Conservation (phyloP, 257 asterid species). For the Solanum clarkiae region DNA sequence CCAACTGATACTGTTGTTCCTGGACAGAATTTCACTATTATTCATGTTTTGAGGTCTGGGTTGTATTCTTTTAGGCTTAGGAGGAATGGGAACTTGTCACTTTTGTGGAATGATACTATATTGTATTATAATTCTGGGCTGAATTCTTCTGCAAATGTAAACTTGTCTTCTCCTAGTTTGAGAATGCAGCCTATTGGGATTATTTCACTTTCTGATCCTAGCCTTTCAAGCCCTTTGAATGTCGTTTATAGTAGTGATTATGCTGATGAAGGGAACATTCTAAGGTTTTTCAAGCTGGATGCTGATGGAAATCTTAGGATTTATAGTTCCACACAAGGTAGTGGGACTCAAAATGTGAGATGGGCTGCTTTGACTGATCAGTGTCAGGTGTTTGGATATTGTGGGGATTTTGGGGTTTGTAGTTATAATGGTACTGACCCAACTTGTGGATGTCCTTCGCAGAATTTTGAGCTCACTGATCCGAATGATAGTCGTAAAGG, state of each 20-base stretch:
- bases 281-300: slow-evolving; percentile 57
- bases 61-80: slow-evolving; percentile 29
- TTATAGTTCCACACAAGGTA: slow-evolving; percentile 42
- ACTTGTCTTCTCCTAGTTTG: slow-evolving; percentile 34
- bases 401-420: slow-evolving; percentile 77
- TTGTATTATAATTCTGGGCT: slow-evolving; percentile 55
- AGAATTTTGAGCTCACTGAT: slow-evolving; percentile 48
- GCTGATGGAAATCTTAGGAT: slow-evolving; percentile 71
- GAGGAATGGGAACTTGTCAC: slow-evolving; percentile 46
- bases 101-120: slow-evolving; percentile 42
- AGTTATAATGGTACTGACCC: slow-evolving; percentile 56
- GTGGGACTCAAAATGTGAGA: slow-evolving; percentile 24
- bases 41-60: slow-evolving; percentile 37
- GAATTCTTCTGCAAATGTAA: slow-evolving; percentile 33
- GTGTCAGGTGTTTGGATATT: slow-evolving; percentile 65
- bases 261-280: slow-evolving; percentile 31
- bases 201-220: slow-evolving; percentile 37
- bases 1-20: slow-evolving; percentile 72
- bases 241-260: slow-evolving; percentile 66
- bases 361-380: slow-evolving; percentile 88
- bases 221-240: slow-evolving; percentile 11
- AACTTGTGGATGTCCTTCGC: slow-evolving; percentile 58
- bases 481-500: slow-evolving; percentile 46
- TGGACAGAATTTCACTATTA: slow-evolving; percentile 27
- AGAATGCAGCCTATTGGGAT: slow-evolving; percentile 39